phyloP scores from a whole-genome alignment of 768 basidiomycete species.

The Epithele typhae region DNA sequence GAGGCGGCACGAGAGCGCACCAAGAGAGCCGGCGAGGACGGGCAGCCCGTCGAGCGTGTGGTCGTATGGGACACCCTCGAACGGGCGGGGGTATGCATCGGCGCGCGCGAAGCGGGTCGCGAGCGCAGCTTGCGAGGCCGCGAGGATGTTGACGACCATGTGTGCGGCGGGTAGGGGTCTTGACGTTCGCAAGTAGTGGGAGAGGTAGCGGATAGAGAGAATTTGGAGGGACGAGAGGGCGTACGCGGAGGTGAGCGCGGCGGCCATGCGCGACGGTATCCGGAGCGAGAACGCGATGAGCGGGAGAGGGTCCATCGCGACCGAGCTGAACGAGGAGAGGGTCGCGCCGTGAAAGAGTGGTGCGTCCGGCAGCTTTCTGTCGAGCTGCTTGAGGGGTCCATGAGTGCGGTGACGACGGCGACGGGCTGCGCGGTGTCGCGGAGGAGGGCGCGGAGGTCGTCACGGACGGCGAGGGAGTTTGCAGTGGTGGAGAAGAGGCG shows the following conservation, averaged over 20 bases:
- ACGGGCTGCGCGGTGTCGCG: constrained; percentile 82
- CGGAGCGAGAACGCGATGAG: constrained; percentile 88
- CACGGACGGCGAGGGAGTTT: constrained; percentile 8
- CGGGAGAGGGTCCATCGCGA: constrained; percentile 85
- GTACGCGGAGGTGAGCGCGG: constrained; percentile 38
- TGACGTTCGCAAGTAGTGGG: constrained; percentile 2
- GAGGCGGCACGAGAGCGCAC: constrained; percentile 69
- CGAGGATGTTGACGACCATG: constrained; percentile 80
- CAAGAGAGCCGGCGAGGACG: constrained; percentile 54
- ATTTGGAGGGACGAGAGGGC: background rate
- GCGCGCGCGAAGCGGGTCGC: constrained; percentile 73
- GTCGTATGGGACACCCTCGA: constrained; percentile 35
- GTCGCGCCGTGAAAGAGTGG: constrained; percentile 79
- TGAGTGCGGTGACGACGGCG: constrained; percentile 73
- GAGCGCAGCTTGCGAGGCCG: constrained; percentile 54
- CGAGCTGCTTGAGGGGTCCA: constrained; percentile 31
- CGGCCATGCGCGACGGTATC: constrained; percentile 85
- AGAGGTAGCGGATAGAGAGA: background rate
- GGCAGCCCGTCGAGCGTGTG: constrained; percentile 54
- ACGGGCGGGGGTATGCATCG: constrained; percentile 62
- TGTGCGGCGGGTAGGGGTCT: constrained; percentile 43
- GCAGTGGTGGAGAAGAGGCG: background rate
- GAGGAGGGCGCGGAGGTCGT: constrained; percentile 51
- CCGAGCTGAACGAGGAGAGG: constrained; percentile 88
- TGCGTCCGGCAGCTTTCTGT: too few species aligned